A percentile compares a stretch with the other conserved stretches of the same genome.
phyloP scores from a whole-genome alignment of 2,329 filamentous ascomycete genomes.

The Decorospora gaudefroyi region DNA sequence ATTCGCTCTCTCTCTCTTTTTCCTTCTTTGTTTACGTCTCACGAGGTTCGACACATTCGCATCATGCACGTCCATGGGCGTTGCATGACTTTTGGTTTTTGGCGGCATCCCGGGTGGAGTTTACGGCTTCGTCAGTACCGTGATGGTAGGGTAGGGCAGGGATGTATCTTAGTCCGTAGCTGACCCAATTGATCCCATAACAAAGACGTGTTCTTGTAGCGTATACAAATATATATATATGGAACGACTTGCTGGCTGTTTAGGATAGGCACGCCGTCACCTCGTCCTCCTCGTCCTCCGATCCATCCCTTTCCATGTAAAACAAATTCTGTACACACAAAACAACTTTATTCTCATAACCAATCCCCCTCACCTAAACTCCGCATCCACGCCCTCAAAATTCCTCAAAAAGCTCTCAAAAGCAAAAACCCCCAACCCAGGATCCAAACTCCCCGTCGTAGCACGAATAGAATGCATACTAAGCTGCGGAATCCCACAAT shows the following conservation, averaged over 20 bases:
- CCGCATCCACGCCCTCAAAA: slow-evolving; percentile 81
- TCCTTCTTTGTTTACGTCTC: not conserved
- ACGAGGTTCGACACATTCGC: not conserved
- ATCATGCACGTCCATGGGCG: not conserved
- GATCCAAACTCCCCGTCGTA: slow-evolving; percentile 82
- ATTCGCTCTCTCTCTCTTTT: too few species aligned
- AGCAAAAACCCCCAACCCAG: slow-evolving; percentile 82
- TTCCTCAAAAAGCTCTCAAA: slow-evolving; percentile 89
- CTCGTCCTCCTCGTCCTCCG: too few species aligned
- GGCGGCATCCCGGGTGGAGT: slow-evolving; percentile 21
- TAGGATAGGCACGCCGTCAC: too few species aligned
- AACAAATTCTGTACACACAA: not conserved
- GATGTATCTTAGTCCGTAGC: slow-evolving; percentile 5
- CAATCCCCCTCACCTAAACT: slow-evolving; percentile 61
- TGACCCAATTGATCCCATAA: slow-evolving; percentile 1
- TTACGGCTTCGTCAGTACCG: slow-evolving; percentile 7
- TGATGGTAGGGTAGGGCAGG: too few species aligned
- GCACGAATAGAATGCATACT: slow-evolving; percentile 94
- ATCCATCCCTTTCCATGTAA: too few species aligned
- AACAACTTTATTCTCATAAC: not conserved
- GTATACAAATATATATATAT: too few species aligned
- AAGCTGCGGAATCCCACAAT: slow-evolving; percentile 87
- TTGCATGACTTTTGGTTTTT: slow-evolving; percentile 13
- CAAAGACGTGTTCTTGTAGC: too few species aligned
- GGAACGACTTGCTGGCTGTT: too few species aligned